Conservation (phyloP, 2,329 filamentous ascomycete species). For the Pseudocercospora vitis region DNA sequence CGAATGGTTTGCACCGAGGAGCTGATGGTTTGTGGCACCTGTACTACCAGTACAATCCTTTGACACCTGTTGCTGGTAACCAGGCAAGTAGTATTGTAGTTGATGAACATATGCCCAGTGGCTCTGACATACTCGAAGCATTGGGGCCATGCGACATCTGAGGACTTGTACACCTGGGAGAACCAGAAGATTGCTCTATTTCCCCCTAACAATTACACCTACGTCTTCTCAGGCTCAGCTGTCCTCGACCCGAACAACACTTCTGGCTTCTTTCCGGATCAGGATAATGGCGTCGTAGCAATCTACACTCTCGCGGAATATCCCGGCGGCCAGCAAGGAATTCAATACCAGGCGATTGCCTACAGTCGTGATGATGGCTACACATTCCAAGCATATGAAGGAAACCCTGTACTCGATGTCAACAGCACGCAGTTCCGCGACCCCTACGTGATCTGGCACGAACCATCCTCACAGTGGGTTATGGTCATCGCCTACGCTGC, state of each 20-base stretch:
- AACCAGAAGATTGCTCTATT: conserved; percentile 64
- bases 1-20: conserved; percentile 64
- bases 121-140: conserved; percentile 46
- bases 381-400: conserved; percentile 59
- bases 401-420: conserved; percentile 61
- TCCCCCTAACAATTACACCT: conserved; percentile 56
- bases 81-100: conserved; percentile 7
- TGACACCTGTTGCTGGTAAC: conserved; percentile 43
- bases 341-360: conserved; percentile 60
- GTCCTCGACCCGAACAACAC: conserved; percentile 65
- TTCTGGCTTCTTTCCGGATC: conserved; percentile 63
- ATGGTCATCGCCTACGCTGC: conserved; percentile 56
- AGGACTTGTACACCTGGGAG: conserved; percentile 63
- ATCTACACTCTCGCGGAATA: conserved; percentile 54
- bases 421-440: conserved; percentile 61
- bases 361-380: conserved; percentile 64
- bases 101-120: not conserved
- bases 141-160: conserved; percentile 66
- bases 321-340: conserved; percentile 34
- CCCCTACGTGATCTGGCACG: conserved; percentile 63
- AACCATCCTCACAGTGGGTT: conserved; percentile 54
- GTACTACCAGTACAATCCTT: conserved; percentile 65
- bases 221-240: conserved; percentile 56
- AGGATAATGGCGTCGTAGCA: conserved; percentile 63
- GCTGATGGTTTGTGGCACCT: conserved; percentile 60